Evolutionary conservation across 2,329 filamentous ascomycete species (phyloP).

Genomic region (Fusarium sp.): DNA sequence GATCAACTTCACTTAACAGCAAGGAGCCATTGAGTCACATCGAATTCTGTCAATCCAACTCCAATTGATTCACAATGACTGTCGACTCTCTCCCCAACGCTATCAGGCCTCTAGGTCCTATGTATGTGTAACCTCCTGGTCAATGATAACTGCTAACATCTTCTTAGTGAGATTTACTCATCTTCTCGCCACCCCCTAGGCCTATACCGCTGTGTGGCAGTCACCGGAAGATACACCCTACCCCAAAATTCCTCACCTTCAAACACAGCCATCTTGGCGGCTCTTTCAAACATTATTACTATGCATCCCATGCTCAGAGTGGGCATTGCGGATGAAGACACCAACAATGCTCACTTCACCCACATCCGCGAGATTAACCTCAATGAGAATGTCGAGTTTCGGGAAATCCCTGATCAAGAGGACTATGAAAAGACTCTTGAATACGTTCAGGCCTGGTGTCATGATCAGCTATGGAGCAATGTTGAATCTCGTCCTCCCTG

Average conservation of each 20-base stretch:
- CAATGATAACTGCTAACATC: constrained; percentile 4
- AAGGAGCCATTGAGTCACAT: neutral
- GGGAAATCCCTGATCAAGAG: constrained; percentile 33
- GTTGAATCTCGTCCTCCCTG: constrained; percentile 58
- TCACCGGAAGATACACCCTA: constrained; percentile 57
- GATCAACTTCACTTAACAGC: neutral
- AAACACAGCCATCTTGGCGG: constrained; percentile 48
- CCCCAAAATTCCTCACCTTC: neutral
- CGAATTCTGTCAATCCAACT: neutral
- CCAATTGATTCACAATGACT: constrained; percentile 12
- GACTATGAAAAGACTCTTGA: constrained; percentile 50
- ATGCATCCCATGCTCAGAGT: constrained; percentile 62
- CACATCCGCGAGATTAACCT: constrained; percentile 58
- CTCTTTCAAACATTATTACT: constrained; percentile 55
- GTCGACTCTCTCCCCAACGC: constrained; percentile 2
- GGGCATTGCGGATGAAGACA: constrained; percentile 60
- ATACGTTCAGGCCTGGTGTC: constrained; percentile 52
- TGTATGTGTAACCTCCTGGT: constrained; percentile 34
- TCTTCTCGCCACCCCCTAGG: constrained; percentile 60
- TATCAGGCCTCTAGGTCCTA: constrained; percentile 42
- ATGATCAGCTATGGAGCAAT: constrained; percentile 57
- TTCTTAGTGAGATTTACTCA: constrained; percentile 58
- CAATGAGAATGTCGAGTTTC: constrained; percentile 55
- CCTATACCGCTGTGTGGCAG: constrained; percentile 60
- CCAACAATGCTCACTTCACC: constrained; percentile 57